Evolutionary conservation across 2,329 filamentous ascomycete genomes (phyloP), one percentile per base, ranked within the genome.

Genomic region (Aspergillus sp.): DNA sequence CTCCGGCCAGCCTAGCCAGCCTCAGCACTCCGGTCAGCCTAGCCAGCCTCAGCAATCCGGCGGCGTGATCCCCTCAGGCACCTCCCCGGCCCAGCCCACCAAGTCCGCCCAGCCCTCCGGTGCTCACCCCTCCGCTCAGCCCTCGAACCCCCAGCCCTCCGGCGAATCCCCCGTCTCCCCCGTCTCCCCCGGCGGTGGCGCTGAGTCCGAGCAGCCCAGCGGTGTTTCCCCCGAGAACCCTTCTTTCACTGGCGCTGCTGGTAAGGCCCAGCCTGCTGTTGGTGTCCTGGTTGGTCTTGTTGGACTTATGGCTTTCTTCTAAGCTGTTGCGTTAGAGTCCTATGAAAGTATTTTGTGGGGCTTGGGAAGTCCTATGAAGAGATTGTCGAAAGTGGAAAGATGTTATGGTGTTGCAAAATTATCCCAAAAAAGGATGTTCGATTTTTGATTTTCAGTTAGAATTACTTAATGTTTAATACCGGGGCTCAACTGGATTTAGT

Each of bases 231-330:
- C 38, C 19, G 38, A 20, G 17, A 23, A 5, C 38, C 48, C 53
- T 19, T 22, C 53, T 38, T 66, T 60, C 61, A 64, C 60, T 38
- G 67, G 67, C 53, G 67, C 65, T 54, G 67, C 65, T 48, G 57
- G 60, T 44, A 59, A 48, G 52, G 55, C 63, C 52, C 60, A 68
- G 60, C 66, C 66, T 41, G 57, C 61, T 48, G 64, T 54, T 47
- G 66, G 66, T 45, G 53, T 71, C 52, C 55, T 69, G 52, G 64
- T 62, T 47, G 68, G 60, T 55, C 52, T 68, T 46, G 58, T 69
- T 49, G 67, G 60, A 39, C 42, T 68, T 50, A 67, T 69, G 59
- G 65, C 64, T 54, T 53, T 70, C 43, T 61, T 70, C 50, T 70
- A 68, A 62, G 60, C 49, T 46, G 48, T 15, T 41, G 33, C 2